Conservation (phyloP, 345 rosid genomes). For the Angophora floribunda region DNA sequence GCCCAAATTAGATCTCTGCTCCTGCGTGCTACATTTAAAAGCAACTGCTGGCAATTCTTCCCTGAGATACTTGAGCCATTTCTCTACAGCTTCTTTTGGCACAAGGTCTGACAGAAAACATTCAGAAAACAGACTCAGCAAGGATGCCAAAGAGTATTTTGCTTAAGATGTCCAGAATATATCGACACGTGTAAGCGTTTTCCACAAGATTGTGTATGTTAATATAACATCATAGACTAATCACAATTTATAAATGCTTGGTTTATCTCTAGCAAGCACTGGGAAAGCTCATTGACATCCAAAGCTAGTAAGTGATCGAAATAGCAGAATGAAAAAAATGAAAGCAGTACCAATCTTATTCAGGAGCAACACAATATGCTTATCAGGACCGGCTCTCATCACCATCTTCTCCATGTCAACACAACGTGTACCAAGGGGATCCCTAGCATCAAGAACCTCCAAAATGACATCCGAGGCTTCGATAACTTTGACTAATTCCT, state of each 20-base stretch:
- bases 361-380: constrained; percentile 74
- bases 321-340: neutral
- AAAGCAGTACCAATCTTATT: constrained; percentile 78
- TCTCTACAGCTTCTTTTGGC: constrained; percentile 94
- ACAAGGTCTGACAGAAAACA: constrained; percentile 64
- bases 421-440: constrained; percentile 92
- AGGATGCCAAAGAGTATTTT: neutral
- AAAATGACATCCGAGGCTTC: constrained; percentile 89
- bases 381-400: constrained; percentile 65
- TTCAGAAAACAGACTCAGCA: neutral
- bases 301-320: neutral
- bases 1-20: constrained; percentile 86
- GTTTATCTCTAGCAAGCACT: neutral
- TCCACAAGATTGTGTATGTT: neutral
- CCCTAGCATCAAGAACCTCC: constrained; percentile 95
- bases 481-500: constrained; percentile 87
- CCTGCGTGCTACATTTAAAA: constrained; percentile 93
- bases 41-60: constrained; percentile 97
- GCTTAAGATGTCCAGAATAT: neutral
- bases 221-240: neutral
- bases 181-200: neutral
- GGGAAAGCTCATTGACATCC: neutral
- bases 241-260: neutral
- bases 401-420: constrained; percentile 95
- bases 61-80: constrained; percentile 90